A percentile compares a stretch with the other conserved stretches of the same genome.
Evolutionary conservation across 805 yeast genomes (phyloP).

Genomic region (Saccharomyces jurei): DNA sequence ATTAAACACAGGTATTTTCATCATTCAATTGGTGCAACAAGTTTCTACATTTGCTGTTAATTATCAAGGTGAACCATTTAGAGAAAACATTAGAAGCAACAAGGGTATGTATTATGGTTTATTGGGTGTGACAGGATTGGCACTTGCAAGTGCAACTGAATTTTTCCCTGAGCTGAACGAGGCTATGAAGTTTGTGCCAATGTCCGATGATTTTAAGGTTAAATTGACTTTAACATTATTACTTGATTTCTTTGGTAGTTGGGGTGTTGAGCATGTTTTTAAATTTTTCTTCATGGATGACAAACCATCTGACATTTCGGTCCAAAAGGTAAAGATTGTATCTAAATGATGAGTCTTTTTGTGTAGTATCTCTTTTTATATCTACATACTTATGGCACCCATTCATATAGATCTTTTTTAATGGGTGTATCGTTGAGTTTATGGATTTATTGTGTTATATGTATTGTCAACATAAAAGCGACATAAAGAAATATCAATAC

Average conservation of each 20-base stretch:
- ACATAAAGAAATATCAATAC: too few species aligned
- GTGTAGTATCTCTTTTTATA: neutral
- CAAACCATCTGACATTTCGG: slow-evolving; percentile 85
- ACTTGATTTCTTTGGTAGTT: slow-evolving; percentile 68
- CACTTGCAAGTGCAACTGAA: slow-evolving; percentile 88
- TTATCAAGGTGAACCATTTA: slow-evolving; percentile 94
- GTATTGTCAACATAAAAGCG: too few species aligned
- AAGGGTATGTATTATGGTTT: slow-evolving; percentile 96
- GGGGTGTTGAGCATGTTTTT: slow-evolving; percentile 70
- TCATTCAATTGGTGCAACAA: slow-evolving; percentile 90
- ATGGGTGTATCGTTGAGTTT: neutral
- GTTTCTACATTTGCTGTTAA: slow-evolving; percentile 96
- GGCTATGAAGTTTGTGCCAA: slow-evolving; percentile 84
- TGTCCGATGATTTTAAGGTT: slow-evolving; percentile 63
- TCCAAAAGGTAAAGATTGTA: slow-evolving; percentile 16
- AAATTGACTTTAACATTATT: slow-evolving; percentile 68
- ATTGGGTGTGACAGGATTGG: slow-evolving; percentile 81
- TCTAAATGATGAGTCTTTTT: slow-evolving; percentile 3
- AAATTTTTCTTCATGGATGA: slow-evolving; percentile 84
- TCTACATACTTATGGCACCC: neutral
- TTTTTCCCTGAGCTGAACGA: slow-evolving; percentile 90
- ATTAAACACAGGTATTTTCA: slow-evolving; percentile 91
- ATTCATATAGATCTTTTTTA: neutral
- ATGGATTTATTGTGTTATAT: neutral
- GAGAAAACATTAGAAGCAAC: slow-evolving; percentile 82